Conservation (phyloP, 1,284 basidiomycete genomes). For the Tilletia horrida region DNA sequence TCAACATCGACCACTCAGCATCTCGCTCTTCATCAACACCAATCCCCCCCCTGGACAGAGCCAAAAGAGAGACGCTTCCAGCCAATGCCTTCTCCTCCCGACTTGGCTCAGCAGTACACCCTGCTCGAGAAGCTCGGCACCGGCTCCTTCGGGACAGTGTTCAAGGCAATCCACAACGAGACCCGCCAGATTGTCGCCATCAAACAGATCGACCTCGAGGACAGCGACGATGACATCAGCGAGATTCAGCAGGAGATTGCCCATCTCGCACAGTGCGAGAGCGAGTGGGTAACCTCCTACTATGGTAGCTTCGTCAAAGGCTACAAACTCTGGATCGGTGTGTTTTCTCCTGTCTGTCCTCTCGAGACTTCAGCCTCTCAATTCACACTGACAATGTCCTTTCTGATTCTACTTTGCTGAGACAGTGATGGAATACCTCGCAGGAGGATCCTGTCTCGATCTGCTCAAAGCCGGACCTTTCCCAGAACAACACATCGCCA, state of each 20-base stretch:
- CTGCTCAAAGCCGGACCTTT: slow-evolving; percentile 86
- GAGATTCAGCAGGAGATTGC: slow-evolving; percentile 93
- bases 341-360: slow-evolving; percentile 17
- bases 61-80: not conserved
- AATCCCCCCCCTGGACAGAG: not conserved
- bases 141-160: slow-evolving; percentile 94
- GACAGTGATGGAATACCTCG: slow-evolving; percentile 93
- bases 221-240: slow-evolving; percentile 53
- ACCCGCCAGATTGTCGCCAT: slow-evolving; percentile 92
- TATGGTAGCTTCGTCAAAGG: slow-evolving; percentile 94
- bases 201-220: slow-evolving; percentile 77
- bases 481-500: slow-evolving; percentile 86
- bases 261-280: slow-evolving; percentile 89
- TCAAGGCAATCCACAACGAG: slow-evolving; percentile 85
- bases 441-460: slow-evolving; percentile 95
- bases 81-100: slow-evolving; percentile 4
- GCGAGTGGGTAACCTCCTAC: slow-evolving; percentile 90
- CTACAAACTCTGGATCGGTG: slow-evolving; percentile 90
- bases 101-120: slow-evolving; percentile 65
- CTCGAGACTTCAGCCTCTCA: not conserved
- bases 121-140: slow-evolving; percentile 92
- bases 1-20: slow-evolving; percentile 11
- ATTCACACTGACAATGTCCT: slow-evolving; percentile 3
- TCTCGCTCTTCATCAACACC: not conserved
- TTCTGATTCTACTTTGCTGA: not conserved